Base-by-base conservation (phyloP, 495 filamentous ascomycete species). In the Penicillium cosmopolitanum region DNA sequence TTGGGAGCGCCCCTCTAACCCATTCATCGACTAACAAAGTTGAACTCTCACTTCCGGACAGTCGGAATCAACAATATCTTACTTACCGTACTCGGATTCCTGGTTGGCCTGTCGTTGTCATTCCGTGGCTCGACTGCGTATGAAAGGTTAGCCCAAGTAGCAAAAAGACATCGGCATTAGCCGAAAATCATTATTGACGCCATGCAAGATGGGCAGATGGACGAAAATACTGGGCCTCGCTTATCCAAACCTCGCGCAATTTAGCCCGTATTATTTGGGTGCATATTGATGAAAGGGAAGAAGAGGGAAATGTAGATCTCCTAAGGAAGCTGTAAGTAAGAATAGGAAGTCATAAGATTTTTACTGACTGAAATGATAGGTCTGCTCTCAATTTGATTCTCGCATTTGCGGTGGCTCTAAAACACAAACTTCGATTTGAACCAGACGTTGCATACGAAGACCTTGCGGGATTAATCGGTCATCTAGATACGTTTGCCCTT, bases 361-460 rank as follows among this genome's bases (percentile, higher is more conserved):
- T 5, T 18, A 18, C 42, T 44, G 6, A 38, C 1, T 38, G 42
- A 46, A 46, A 46, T 28, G 7, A 9, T 18, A 86, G 85, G 43
- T 86, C 91, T 2, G 89, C 87, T 3, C 82, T 95, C 68, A 95
- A 96, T 70, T 82, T 96, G 40, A 81, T 95, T 57, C 80, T 92
- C 16, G 91, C 90, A 4, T 96, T 89, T 66, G 81, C 88, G 31
- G 80, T 90, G 8, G 73, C 91, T 1, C 80, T 94, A 48, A 96
- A 94, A 69, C 92, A 94, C 77, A 88, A 86, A 66, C 84, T 96
- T n/a, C 90, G 92, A 23, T 93, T 93, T 67, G 91, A 96, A 66
- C 90, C 91, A 0, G 92, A 90, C 69, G 84, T 88, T 18, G 85
- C 87, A 53, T 94, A 96, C 66, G 81, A 53, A 77, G 84, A 73